Base-by-base conservation (phyloP, 2,329 filamentous ascomycete species). In the Pleoardoris graminearum region DNA sequence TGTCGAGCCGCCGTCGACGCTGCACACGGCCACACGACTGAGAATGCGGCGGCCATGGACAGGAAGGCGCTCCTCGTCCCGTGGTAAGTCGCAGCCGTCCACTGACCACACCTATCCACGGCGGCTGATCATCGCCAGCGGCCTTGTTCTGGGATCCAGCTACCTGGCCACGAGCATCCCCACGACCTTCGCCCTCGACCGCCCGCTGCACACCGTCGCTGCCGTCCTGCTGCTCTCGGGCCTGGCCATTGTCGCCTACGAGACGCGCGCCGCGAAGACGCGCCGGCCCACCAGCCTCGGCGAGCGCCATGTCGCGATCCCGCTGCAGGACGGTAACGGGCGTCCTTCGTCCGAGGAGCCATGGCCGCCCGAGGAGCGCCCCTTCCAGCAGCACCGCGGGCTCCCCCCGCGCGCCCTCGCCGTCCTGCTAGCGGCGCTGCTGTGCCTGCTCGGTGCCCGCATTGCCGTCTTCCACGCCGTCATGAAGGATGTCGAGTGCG, bases 141-240 rank as follows among this genome's bases (percentile, higher is more conserved):
- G 67, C 61, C 68, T 73, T 53, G 54, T 73, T 51, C 55, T 68
- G 62, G 67, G 66, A 58, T 63, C 65, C 38, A 58, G 56, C 25
- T 71, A 72, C 55, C 59, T 73, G 54, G 62, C 64, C 45, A 65
- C 65, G 42, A 57, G 64, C 23, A 55, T 67, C 22, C 62, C 62
- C 55, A 63, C 68, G 46, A 71, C 70, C 11, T 71, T 72, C 48
- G 69, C 69, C 50, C 55, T 72, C 48, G 68, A 73, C 55, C 69
- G 71, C 51, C 70, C 71, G 37, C 59, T 73, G 46, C 71, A 72
- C 55, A 68, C 69, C 4, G 48, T 58, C 51, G 64, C 56, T 48
- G 45, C 66, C n/a, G 60, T 73, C 17, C 51, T 73, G 56, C 57
- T 70, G 48, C 53, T 71, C 19, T 67, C 64, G 22, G 70, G 71